These are phyloP conservation scores for Arthrobotrys musiformis DNA, from an alignment of 2,329 filamentous ascomycete species.

Conservation along the genomic window DNA sequence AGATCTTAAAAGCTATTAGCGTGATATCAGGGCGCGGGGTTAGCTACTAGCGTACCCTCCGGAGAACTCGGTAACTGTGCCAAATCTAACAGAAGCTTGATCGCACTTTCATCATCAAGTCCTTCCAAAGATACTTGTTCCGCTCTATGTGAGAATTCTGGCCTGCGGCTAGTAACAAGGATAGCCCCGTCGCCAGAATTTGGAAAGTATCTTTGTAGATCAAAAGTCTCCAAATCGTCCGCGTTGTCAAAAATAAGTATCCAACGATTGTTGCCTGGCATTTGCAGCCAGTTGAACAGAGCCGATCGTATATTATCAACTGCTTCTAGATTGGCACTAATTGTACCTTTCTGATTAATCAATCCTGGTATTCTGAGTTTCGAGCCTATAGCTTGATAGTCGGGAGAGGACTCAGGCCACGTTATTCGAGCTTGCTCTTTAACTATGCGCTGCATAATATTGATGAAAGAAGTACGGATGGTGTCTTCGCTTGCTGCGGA, in stretches of 20 bases:
- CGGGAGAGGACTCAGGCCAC: slow-evolving; percentile 11
- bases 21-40: too few species aligned
- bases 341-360: not conserved
- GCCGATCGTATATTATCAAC: not conserved
- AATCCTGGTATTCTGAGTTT: not conserved
- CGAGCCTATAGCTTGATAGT: slow-evolving; percentile 3
- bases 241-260: slow-evolving; percentile 20
- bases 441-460: slow-evolving; percentile 25
- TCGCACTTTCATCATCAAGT: not conserved
- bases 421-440: slow-evolving; percentile 1
- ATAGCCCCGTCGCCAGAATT: slow-evolving; percentile 6
- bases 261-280: not conserved
- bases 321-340: not conserved
- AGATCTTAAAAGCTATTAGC: too few species aligned
- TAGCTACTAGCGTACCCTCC: not conserved
- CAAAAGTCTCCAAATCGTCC: slow-evolving; percentile 31
- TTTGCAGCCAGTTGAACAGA: not conserved
- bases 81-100: slow-evolving; percentile 4
- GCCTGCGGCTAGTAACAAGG: slow-evolving; percentile 20
- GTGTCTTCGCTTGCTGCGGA: slow-evolving; percentile 47
- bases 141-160: slow-evolving; percentile 8
- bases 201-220: slow-evolving; percentile 18
- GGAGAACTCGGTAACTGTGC: not conserved
- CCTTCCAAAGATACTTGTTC: not conserved
- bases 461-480: slow-evolving; percentile 8